Conservation (phyloP, 2,329 filamentous ascomycete species). For the Phialophora chinensis region DNA sequence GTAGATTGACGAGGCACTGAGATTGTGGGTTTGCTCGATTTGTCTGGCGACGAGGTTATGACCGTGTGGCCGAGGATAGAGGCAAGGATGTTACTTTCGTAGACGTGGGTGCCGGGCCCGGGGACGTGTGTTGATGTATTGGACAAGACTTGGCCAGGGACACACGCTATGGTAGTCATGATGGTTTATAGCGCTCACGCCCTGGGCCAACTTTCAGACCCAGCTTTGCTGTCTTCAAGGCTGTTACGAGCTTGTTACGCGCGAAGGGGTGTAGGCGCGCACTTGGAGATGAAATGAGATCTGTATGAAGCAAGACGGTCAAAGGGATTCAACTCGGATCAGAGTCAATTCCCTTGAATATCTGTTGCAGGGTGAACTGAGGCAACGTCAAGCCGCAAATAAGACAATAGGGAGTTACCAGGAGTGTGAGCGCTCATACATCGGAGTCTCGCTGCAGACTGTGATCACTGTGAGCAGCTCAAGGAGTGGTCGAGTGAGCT, state of each 20-base stretch:
- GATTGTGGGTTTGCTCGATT: constrained; percentile 44
- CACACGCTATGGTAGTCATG: constrained; percentile 27
- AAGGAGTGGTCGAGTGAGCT: not conserved
- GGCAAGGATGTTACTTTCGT: constrained; percentile 75
- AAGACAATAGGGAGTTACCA: not conserved
- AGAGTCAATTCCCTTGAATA: not conserved
- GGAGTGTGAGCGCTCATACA: not conserved
- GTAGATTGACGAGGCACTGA: constrained; percentile 42
- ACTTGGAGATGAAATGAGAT: not conserved
- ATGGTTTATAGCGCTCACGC: not conserved
- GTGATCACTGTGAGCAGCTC: not conserved
- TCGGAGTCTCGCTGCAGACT: not conserved
- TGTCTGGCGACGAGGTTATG: constrained; percentile 54
- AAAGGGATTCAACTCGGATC: not conserved
- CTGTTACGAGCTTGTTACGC: not conserved
- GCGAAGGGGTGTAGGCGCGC: no score
- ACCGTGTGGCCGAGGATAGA: constrained; percentile 78
- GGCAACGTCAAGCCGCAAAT: not conserved
- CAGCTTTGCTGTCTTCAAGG: not conserved
- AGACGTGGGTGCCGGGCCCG: constrained; percentile 83
- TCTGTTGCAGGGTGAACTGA: not conserved
- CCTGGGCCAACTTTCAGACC: not conserved
- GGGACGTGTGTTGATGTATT: constrained; percentile 69
- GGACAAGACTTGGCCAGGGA: constrained; percentile 80
- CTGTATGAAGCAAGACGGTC: not conserved